phyloP scores from a whole-genome alignment of 148 eudicot species.

The Rhododendron kiyosumense region DNA sequence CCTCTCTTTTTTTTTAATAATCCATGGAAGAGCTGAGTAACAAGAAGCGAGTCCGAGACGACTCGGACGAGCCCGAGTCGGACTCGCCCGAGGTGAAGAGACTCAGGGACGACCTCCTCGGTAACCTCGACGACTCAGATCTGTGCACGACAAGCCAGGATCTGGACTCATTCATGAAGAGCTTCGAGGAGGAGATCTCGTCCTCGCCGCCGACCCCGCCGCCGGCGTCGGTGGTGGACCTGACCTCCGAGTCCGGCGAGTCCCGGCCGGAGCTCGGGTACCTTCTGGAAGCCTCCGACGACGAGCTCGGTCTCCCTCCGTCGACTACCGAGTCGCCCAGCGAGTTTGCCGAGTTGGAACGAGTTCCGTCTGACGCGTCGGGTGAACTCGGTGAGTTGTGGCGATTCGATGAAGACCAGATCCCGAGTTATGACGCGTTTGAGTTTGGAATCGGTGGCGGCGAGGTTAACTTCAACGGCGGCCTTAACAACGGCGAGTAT shows the following conservation, averaged over 20 bases:
- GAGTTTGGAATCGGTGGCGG: slow-evolving; percentile 31
- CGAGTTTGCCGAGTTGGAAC: slow-evolving; percentile 28
- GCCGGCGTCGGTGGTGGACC: slow-evolving; percentile 16
- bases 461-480: not conserved
- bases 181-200: slow-evolving; percentile 63
- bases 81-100: slow-evolving; percentile 46
- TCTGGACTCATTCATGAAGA: slow-evolving; percentile 67
- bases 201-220: slow-evolving; percentile 14
- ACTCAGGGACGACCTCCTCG: slow-evolving; percentile 45
- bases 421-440: slow-evolving; percentile 41
- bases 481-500: slow-evolving; percentile 25
- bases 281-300: slow-evolving; percentile 51
- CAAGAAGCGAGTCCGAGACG: slow-evolving; percentile 44
- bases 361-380: slow-evolving; percentile 33
- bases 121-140: slow-evolving; percentile 52
- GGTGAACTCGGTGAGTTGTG: slow-evolving; percentile 39
- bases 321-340: slow-evolving; percentile 12
- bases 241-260: slow-evolving; percentile 27
- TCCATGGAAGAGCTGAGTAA: slow-evolving; percentile 22
- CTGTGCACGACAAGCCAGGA: slow-evolving; percentile 34
- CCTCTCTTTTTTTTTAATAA: not conserved
- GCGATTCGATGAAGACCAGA: slow-evolving; percentile 36
- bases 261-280: slow-evolving; percentile 37
- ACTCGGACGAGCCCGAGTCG: slow-evolving; percentile 32
- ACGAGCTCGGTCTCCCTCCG: slow-evolving; percentile 56